Base-by-base conservation (phyloP, 495 filamentous ascomycete species). In the Lineolata rhizophorae region DNA sequence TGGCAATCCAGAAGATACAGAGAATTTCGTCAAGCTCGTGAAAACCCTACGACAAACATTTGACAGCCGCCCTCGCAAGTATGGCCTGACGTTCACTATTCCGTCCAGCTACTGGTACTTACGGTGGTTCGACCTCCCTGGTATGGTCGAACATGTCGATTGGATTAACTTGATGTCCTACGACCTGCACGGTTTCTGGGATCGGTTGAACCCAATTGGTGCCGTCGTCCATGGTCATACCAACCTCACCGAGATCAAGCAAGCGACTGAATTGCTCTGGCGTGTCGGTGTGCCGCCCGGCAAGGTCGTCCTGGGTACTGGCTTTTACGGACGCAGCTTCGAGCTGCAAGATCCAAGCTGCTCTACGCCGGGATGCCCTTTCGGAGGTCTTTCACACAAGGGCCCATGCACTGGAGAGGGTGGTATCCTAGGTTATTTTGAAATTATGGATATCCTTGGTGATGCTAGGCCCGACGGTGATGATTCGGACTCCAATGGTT, bases 221-320 rank as follows among this genome's bases (percentile, higher is more conserved):
- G 28, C 34, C 5, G 35, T 47, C 20, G 42, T 61, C 5, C 32
- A 44, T 0, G 51, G 49, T 0, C 66, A 72, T 38, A 67, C 64
- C 1, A 70, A 72, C 35, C 34, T 68, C 0, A 68, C 65, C 0
- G 66, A 69, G 42, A 70, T 72, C 34, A 38, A 64, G 9, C 12
- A 37, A 2, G 52, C 50, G 0, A 13, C 62, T 0, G 44, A 67
- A 11, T 54, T 72, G 0, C 41, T 68, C 0, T 69, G 65, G 65
- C 42, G 65, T 0, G 57, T 56, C 35, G 38, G 53, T 18, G 49
- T 72, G 5, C 35, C 41, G 3, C 46, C 62, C 0, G 20, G 28
- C 0, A 50, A 62, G 32, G 45, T 70, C 3, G 36, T 37, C 33
- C 29, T 70, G 1, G 65, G 66, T 0, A 16, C 65, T 0, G 66